phyloP scores from a whole-genome alignment of 2,329 filamentous ascomycete genomes.

The Penicillium olsonii region DNA sequence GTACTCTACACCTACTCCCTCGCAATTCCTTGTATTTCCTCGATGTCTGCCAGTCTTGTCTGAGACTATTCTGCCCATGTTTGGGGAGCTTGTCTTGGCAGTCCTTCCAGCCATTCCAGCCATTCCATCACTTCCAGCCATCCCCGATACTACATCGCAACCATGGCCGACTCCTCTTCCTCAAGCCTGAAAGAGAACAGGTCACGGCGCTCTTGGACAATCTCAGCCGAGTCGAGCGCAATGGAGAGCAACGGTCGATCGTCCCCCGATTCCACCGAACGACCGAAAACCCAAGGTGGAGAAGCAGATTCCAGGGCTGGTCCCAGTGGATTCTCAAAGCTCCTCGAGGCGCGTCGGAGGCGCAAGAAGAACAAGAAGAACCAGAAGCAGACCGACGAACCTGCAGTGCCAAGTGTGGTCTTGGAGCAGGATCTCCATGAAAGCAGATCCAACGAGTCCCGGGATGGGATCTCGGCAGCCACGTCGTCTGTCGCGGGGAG shows the following conservation, averaged over 20 bases:
- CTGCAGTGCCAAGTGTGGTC: conserved; percentile 23
- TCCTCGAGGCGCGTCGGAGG: conserved; percentile 48
- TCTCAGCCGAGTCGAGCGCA: conserved; percentile 36
- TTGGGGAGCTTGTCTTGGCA: conserved; percentile 1
- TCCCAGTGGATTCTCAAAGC: conserved; percentile 53
- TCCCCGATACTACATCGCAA: conserved; percentile 4
- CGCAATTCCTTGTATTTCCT: too few species aligned
- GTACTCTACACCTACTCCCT: too few species aligned
- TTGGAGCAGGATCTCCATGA: conserved; percentile 24
- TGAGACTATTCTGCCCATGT: conserved; percentile 1
- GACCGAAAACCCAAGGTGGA: conserved; percentile 41
- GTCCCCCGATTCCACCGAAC: conserved; percentile 43
- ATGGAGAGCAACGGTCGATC: conserved; percentile 37
- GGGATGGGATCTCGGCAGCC: conserved; percentile 23
- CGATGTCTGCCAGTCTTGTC: not conserved
- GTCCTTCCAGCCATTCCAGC: not conserved
- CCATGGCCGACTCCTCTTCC: conserved; percentile 39
- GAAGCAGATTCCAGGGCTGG: conserved; percentile 41
- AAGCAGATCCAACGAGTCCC: conserved; percentile 28
- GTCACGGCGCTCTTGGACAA: conserved; percentile 40
- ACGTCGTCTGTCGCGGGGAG: conserved; percentile 28
- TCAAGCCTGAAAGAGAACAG: conserved; percentile 40
- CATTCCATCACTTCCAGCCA: not conserved
- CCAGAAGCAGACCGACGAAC: conserved; percentile 24
- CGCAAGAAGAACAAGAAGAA: conserved; percentile 45